These are phyloP conservation scores for Fusarium pininemorale DNA, from an alignment of 2,329 filamentous ascomycete genomes.

Conservation along the genomic window DNA sequence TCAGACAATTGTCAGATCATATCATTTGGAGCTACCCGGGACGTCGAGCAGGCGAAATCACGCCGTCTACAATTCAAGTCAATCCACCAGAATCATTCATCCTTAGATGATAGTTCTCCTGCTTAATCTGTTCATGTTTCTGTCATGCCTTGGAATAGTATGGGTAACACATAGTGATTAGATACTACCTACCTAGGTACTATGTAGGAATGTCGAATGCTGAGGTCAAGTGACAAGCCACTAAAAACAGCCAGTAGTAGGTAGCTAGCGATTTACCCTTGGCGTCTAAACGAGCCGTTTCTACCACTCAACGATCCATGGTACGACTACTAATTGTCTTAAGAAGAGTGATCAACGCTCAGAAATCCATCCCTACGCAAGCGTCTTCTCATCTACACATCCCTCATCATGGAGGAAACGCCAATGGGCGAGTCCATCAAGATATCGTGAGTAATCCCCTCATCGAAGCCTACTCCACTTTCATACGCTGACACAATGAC, in stretches of 20 bases:
- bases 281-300: slow-evolving; percentile 25
- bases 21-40: background rate
- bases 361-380: background rate
- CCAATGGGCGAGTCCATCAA: slow-evolving; percentile 49
- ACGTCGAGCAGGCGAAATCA: background rate
- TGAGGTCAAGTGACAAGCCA: slow-evolving; percentile 34
- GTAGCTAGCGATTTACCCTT: slow-evolving; percentile 2
- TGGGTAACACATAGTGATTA: background rate
- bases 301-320: slow-evolving; percentile 5
- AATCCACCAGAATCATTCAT: background rate
- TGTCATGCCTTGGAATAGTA: background rate
- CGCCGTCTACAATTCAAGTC: background rate
- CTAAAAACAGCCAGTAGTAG: background rate
- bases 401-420: slow-evolving; percentile 45
- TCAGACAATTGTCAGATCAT: background rate
- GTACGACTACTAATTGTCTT: background rate
- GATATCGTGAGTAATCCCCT: slow-evolving; percentile 47
- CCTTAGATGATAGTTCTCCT: too few relatives aligned
- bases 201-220: background rate
- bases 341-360: background rate
- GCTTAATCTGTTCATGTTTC: background rate
- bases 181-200: background rate
- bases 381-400: too few relatives aligned
- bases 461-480: background rate
- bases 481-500: slow-evolving; percentile 11